Conservation (phyloP, 352 stramenopile species). For the Phytophthora aleatoria region DNA sequence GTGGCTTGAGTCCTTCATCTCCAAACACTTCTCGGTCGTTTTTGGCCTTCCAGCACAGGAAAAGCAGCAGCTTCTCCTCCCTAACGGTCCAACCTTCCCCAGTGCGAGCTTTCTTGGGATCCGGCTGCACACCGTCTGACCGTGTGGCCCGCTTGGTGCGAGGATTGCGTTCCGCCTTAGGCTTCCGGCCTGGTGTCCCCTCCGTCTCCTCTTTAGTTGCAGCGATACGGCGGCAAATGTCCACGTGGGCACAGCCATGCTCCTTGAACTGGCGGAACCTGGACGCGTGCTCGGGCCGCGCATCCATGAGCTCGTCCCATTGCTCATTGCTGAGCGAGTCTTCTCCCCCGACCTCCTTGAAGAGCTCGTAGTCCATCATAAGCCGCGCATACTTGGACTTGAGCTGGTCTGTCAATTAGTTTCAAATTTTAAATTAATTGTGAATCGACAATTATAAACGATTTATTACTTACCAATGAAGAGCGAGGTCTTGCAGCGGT, state of each 20-base stretch:
- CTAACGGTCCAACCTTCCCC: constrained; percentile 17
- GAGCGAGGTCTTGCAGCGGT: constrained; percentile 29
- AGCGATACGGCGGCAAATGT: constrained; percentile 33
- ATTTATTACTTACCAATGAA: constrained; percentile 24
- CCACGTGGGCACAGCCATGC: constrained; percentile 29
- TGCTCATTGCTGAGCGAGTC: constrained; percentile 15
- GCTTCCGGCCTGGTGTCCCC: background rate
- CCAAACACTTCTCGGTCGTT: constrained; percentile 23
- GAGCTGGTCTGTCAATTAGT: constrained; percentile 33
- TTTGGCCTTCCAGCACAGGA: constrained; percentile 38
- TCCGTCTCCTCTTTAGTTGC: constrained; percentile 18
- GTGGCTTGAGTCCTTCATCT: constrained; percentile 26
- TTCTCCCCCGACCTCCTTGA: constrained; percentile 20
- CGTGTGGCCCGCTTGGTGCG: constrained; percentile 13
- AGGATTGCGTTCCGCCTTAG: constrained; percentile 16
- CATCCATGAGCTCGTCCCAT: constrained; percentile 30
- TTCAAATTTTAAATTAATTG: background rate
- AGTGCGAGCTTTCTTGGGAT: constrained; percentile 21
- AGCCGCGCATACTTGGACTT: constrained; percentile 43
- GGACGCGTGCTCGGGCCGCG: constrained; percentile 22
- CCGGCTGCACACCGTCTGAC: background rate
- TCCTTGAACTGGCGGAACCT: constrained; percentile 39
- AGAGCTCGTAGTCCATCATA: constrained; percentile 43
- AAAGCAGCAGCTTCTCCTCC: constrained; percentile 37
- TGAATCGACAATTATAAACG: background rate